These are phyloP conservation scores for Polyrhizophydium stewartii DNA, from an alignment of 371 early-diverging fungal genomes.

Conservation along the genomic window DNA sequence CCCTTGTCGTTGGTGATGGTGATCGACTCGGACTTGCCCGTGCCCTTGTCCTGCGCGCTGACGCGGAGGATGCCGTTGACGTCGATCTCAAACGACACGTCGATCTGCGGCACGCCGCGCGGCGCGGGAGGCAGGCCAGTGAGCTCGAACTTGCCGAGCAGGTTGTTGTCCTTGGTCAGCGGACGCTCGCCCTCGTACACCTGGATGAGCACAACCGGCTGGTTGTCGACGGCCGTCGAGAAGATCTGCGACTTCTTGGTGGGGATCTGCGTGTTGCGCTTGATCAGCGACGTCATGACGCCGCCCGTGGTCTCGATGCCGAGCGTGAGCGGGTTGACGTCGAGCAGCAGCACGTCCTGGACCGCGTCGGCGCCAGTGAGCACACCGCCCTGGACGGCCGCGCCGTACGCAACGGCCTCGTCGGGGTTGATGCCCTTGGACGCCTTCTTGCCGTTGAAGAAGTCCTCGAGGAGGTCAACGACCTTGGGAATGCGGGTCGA, in stretches of 20 bases:
- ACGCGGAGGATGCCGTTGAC: conserved; percentile 98
- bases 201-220: conserved; percentile 95
- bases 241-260: conserved; percentile 97
- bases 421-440: conserved; percentile 98
- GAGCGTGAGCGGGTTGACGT: conserved; percentile 62
- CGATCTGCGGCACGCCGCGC: conserved; percentile 97
- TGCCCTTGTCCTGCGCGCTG: conserved; percentile 92
- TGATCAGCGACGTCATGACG: conserved; percentile 94
- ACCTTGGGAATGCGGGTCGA: conserved; percentile 99
- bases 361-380: conserved; percentile 84
- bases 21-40: conserved; percentile 91
- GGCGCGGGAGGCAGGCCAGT: conserved; percentile 95
- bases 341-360: conserved; percentile 68
- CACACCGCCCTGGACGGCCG: conserved; percentile 97
- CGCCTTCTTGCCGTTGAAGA: conserved; percentile 97
- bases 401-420: conserved; percentile 98
- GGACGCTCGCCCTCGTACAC: conserved; percentile 98
- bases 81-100: conserved; percentile 97
- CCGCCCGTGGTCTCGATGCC: conserved; percentile 95
- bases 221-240: conserved; percentile 98
- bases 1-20: conserved; percentile 98
- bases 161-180: conserved; percentile 94
- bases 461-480: conserved; percentile 94
- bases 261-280: conserved; percentile 96
- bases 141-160: conserved; percentile 95